These are phyloP conservation scores for Candida wancherniae DNA, from an alignment of 805 yeast genomes.

Conservation along the genomic window DNA sequence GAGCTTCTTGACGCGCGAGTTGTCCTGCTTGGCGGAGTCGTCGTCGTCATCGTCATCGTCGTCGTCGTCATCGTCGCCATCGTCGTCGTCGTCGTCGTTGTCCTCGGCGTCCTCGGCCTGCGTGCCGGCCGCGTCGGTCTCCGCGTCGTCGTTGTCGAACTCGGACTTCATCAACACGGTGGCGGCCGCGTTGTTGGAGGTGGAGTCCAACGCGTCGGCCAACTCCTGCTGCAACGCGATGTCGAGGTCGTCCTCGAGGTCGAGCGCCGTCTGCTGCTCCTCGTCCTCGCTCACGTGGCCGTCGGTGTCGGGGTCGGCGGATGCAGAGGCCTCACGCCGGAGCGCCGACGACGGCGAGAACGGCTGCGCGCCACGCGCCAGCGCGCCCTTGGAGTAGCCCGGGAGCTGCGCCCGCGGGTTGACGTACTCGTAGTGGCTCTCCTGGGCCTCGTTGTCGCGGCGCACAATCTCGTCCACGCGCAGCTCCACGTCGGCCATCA, in stretches of 20 bases:
- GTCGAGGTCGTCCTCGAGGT: slow-evolving; percentile 26
- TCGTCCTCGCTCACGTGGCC: slow-evolving; percentile 19
- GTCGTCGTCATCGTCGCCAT: slow-evolving; percentile 47
- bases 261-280: slow-evolving; percentile 33
- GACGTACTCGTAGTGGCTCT: slow-evolving; percentile 67
- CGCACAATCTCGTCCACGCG: slow-evolving; percentile 72
- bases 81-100: slow-evolving; percentile 36
- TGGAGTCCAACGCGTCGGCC: slow-evolving; percentile 49
- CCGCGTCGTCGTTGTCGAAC: slow-evolving; percentile 13
- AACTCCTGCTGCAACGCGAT: slow-evolving; percentile 53
- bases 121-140: slow-evolving; percentile 4
- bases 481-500: slow-evolving; percentile 72
- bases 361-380: too few relatives aligned
- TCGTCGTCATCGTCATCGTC: slow-evolving; percentile 49
- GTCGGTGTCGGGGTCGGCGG: slow-evolving; percentile 4
- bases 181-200: slow-evolving; percentile 17
- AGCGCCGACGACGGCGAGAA: background rate
- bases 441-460: slow-evolving; percentile 81
- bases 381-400: slow-evolving; percentile 1
- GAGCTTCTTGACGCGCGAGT: slow-evolving; percentile 58
- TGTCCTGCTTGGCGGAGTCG: slow-evolving; percentile 45
- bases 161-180: slow-evolving; percentile 18
- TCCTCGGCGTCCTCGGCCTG: slow-evolving; percentile 28
- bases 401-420: slow-evolving; percentile 39
- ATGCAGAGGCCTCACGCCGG: background rate